A percentile compares a stretch with the other conserved stretches of the same genome.
These are phyloP conservation scores for Talaromyces marneffei DNA, from an alignment of 2,329 filamentous ascomycete genomes.

Conservation along the genomic window DNA sequence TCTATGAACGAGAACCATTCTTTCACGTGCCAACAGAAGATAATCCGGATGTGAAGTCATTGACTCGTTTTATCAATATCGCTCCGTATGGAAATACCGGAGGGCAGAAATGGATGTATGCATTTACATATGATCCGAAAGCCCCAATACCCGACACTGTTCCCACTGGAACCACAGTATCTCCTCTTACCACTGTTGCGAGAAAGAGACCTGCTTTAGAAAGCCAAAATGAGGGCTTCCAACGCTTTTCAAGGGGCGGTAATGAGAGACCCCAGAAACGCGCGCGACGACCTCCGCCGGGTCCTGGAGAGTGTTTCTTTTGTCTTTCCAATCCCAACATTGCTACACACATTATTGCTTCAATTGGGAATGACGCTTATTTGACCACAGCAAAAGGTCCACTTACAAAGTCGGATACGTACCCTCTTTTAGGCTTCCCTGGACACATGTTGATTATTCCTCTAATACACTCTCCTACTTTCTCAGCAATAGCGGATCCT, in stretches of 20 bases:
- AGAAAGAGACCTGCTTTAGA: conserved; percentile 54
- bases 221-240: conserved; percentile 32
- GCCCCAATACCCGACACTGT: conserved; percentile 56
- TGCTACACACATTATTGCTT: conserved; percentile 80
- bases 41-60: conserved; percentile 49
- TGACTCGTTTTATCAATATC: conserved; percentile 88
- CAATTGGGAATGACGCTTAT: conserved; percentile 81
- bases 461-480: conserved; percentile 70
- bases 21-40: conserved; percentile 57
- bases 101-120: conserved; percentile 62
- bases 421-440: conserved; percentile 67
- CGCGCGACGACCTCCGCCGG: conserved; percentile 47
- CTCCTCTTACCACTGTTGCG: conserved; percentile 52
- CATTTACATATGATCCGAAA: conserved; percentile 62
- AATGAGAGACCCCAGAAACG: conserved; percentile 36
- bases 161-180: conserved; percentile 66
- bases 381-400: conserved; percentile 90
- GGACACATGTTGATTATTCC: conserved; percentile 89
- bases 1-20: conserved; percentile 91
- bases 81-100: conserved; percentile 67
- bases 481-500: conserved; percentile 59
- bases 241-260: conserved; percentile 36
- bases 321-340: conserved; percentile 83
- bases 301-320: conserved; percentile 85
- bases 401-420: conserved; percentile 65